Evolutionary conservation across 768 basidiomycete species (phyloP), one percentile per base, ranked within the genome.

Genomic region (Tylopilus sp.): DNA sequence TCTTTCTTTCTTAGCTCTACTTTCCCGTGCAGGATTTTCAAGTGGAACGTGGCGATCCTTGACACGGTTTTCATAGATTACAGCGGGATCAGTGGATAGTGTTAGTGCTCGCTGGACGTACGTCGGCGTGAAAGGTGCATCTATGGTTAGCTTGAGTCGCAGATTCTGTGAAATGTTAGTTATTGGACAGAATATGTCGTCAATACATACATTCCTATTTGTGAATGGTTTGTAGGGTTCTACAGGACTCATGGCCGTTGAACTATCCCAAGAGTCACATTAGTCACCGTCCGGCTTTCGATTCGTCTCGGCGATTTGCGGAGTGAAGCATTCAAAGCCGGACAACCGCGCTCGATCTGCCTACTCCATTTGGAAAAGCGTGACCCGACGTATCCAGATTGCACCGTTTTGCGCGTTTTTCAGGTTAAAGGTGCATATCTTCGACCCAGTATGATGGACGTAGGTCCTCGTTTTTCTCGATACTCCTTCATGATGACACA

Each of bases 1-100:
- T 15, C 69, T 67, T 53, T 77, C 76, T 58, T 79, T 79, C 67
- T 76, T 83, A 30, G 69, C 57, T 48, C 71, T 76, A 54, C 82
- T 83, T 38, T 82, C 79, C 17, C 73, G 75, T 3, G 72, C 76
- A 6, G 87, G 85, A 55, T 90, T 92, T 48, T 85, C 84, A 8
- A 92, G 78, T 5, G 83, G 64, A 22, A 92, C 71, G 52, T 82
- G 80, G 10, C 85, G 81, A 10, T 79, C 79, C 53, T 82, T 76
- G n/a, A 91, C 75, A 18, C 89, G 85, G 52, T 64, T 76, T 6
- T 76, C 75, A 62, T 91, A 92, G 52, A 80, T 74, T 7, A 69
- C 78, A 26, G 71, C 68, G 11, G 84, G 80, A 56, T 88, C 80
- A 12, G 79, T 75, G 10, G 77, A 70, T 31, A 70, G 69, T 0